phyloP scores from a whole-genome alignment of 495 filamentous ascomycete species.

The Lasiosphaeria hispida region DNA sequence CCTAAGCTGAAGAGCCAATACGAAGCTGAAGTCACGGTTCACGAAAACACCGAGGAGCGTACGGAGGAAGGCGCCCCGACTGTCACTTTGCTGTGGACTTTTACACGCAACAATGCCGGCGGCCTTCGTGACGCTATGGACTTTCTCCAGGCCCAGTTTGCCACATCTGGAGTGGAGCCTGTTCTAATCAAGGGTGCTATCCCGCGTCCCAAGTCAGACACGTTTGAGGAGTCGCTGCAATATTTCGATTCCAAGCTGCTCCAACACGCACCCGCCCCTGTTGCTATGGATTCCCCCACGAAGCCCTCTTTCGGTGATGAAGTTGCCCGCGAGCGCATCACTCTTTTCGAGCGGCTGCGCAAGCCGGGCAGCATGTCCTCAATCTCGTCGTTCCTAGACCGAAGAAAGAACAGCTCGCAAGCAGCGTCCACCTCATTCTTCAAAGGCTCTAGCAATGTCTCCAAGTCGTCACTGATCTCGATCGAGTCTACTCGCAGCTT shows the following conservation, averaged over 20 bases:
- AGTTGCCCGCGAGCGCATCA: constrained; percentile 68
- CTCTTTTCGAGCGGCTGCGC: constrained; percentile 77
- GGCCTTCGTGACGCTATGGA: constrained; percentile 95
- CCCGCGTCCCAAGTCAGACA: constrained; percentile 94
- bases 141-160: constrained; percentile 79
- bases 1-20: constrained; percentile 87
- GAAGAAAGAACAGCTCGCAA: constrained; percentile 86
- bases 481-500: constrained; percentile 87
- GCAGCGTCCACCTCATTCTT: constrained; percentile 77
- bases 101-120: constrained; percentile 96
- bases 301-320: constrained; percentile 75
- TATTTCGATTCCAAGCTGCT: constrained; percentile 96
- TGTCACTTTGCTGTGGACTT: constrained; percentile 57
- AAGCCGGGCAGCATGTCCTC: constrained; percentile 92
- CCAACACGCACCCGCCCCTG: constrained; percentile 78
- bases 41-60: constrained; percentile 52
- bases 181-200: constrained; percentile 88
- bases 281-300: constrained; percentile 82
- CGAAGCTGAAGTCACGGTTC: constrained; percentile 77
- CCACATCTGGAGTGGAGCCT: constrained; percentile 78
- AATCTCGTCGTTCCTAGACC: constrained; percentile 86
- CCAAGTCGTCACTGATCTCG: constrained; percentile 88
- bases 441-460: constrained; percentile 91
- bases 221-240: constrained; percentile 92
- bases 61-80: constrained; percentile 53